These are phyloP conservation scores for Loxodes magnus DNA, from an alignment of 73 alveolate species.

Conservation along the genomic window DNA sequence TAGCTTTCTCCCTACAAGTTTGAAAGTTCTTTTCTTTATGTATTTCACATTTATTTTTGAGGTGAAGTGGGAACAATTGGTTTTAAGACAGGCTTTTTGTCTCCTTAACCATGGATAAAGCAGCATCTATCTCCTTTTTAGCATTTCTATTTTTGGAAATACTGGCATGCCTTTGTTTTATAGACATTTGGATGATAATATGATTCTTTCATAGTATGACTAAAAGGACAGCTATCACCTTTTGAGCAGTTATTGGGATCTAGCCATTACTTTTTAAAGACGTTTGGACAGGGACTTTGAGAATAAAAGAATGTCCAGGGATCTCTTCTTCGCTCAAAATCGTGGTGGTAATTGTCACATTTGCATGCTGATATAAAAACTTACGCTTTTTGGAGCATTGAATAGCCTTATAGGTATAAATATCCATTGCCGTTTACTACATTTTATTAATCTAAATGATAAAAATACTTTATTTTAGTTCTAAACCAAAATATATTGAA, in stretches of 20 bases:
- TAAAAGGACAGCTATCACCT: constrained; percentile 7
- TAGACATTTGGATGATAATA: constrained; percentile 6
- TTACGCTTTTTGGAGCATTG: no score
- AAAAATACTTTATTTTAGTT: no score
- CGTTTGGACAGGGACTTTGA: constrained; percentile 12
- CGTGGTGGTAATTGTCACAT: constrained; percentile 14
- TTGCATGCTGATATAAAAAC: no score
- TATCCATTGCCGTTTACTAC: no score
- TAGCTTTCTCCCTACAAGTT: no score
- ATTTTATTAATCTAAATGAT: no score
- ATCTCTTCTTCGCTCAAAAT: constrained; percentile 6
- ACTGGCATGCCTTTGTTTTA: constrained; percentile 5
- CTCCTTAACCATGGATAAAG: constrained; percentile 8
- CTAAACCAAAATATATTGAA: no score
- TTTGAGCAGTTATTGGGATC: constrained; percentile 4
- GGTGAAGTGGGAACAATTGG: no score
- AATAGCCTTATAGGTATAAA: no score
- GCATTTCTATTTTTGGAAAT: constrained; percentile 7
- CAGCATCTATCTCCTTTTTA: constrained; percentile 6
- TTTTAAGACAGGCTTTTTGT: no score
- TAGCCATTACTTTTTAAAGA: neutral
- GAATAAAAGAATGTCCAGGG: constrained; percentile 5
- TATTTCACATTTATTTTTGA: no score
- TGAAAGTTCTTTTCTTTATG: no score
- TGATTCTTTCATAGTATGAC: constrained; percentile 13